Percentiles rank a stretch among this genome's conserved stretches.
Conservation (phyloP, 2,329 filamentous ascomycete species). For the Venturia effusa region DNA sequence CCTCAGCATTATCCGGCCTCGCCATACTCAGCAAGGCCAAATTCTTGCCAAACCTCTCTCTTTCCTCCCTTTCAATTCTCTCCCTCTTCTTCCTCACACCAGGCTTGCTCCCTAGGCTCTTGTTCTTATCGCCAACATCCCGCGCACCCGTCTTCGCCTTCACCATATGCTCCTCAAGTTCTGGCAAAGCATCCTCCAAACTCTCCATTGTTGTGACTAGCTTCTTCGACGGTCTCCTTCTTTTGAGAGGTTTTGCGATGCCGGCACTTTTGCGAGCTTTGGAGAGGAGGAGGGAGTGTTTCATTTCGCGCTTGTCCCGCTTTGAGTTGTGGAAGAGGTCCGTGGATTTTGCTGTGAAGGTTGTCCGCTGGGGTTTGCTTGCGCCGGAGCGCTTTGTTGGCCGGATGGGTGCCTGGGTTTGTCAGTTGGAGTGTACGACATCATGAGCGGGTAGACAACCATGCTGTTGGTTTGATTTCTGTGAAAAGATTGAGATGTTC, state of each 20-base stretch:
- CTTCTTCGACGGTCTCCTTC: constrained; percentile 63
- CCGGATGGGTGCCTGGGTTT: constrained; percentile 1
- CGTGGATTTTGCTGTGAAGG: background rate
- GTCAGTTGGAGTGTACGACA: background rate
- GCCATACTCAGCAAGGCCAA: constrained; percentile 43
- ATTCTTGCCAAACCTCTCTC: constrained; percentile 72
- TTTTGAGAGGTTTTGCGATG: constrained; percentile 44
- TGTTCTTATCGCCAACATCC: constrained; percentile 48
- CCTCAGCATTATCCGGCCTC: constrained; percentile 4
- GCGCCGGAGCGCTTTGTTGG: constrained; percentile 2
- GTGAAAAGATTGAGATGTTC: background rate
- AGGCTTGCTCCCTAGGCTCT: constrained; percentile 61
- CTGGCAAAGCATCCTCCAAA: constrained; percentile 71
- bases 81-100: constrained; percentile 79
- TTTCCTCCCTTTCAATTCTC: constrained; percentile 63
- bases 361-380: constrained; percentile 6
- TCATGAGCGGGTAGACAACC: background rate
- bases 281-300: constrained; percentile 68
- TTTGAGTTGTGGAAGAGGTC: constrained; percentile 58
- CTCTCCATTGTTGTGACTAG: constrained; percentile 64
- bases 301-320: constrained; percentile 72
- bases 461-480: constrained; percentile 2
- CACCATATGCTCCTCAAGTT: constrained; percentile 39
- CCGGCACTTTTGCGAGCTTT: constrained; percentile 54
- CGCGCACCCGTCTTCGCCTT: constrained; percentile 21